Base-by-base conservation (phyloP, 768 basidiomycete genomes). In the Agaricus subrufescens region DNA sequence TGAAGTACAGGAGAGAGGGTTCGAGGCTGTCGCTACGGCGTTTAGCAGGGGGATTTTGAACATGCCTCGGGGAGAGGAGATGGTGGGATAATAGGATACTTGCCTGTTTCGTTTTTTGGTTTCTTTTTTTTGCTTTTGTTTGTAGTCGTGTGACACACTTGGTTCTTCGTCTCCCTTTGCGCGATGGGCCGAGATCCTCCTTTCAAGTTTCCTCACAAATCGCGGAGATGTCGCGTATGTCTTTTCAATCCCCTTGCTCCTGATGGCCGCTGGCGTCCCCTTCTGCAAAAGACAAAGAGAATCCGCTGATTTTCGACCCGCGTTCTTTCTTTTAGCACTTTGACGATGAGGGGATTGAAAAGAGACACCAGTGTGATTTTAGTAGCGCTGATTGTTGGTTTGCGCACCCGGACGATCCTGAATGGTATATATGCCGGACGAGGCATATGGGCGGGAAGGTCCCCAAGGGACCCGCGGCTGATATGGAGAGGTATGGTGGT, bases 1-100 rank as follows among this genome's bases (percentile, higher is more conserved):
- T 3, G 88, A 92, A 60, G 90, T 91, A 37, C 76, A 83, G 58
- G 81, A 82, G 64, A 83, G 82, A 51, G 89, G 90, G 1, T 91
- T 91, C 63, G 75, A 77, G 58, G 85, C 85, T 11, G 76, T 92
- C 25, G 87, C 89, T 5, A 69, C 76, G 19, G 89, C 83, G 11
- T 92, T 88, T 63, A 79, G 86, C 14, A 75, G 84, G 53, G 89
- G 88, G 11, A 71, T 87, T 43, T 64, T 91, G 61, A 81, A 77
- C 62, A 66, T 71, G 62, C 64, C 72, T 42, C 67, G 72, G 45
- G 53, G 69, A 46, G 73, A 73, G 46, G 73, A 75, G 51, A 64
- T 67, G 34, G 11, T 25, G 59, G 45, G 26, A 65, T 57, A 52
- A 39, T 44, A 15, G 45, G 27, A 44, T 39, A 30, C 48, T 59